Conservation (phyloP, 495 filamentous ascomycete genomes). For the Acidomyces sp. region DNA sequence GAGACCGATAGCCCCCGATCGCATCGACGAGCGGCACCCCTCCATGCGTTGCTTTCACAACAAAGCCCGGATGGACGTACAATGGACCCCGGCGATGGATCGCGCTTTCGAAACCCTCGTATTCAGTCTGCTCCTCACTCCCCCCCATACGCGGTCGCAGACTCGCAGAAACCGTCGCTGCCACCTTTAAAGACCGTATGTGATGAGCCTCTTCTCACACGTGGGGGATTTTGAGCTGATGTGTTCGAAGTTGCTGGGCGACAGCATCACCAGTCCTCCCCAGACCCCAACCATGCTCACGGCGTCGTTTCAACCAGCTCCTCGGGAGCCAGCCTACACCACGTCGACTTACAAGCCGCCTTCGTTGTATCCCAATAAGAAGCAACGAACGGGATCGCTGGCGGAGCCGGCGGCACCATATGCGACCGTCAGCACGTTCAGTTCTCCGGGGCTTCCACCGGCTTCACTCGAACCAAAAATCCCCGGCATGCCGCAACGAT, state of each 20-base stretch:
- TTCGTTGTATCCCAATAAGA: conserved; percentile 17
- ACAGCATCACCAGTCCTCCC: conserved; percentile 14
- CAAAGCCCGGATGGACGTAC: not conserved
- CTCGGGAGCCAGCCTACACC: conserved; percentile 11
- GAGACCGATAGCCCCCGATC: not conserved
- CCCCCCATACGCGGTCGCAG: conserved; percentile 7
- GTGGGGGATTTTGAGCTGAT: no score
- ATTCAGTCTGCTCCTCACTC: conserved; percentile 5
- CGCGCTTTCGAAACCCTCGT: not conserved
- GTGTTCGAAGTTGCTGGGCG: conserved; percentile 13
- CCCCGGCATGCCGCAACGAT: no score
- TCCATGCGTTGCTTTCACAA: not conserved
- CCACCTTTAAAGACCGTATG: conserved; percentile 17
- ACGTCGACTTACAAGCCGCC: conserved; percentile 13
- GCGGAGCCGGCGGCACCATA: not conserved
- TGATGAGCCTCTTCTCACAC: not conserved
- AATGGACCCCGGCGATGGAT: not conserved
- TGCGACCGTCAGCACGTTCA: not conserved
- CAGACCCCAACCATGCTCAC: conserved; percentile 4
- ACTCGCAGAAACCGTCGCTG: conserved; percentile 8
- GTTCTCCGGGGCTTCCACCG: not conserved
- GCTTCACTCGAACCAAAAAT: not conserved
- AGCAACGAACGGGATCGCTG: not conserved
- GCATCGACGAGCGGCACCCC: not conserved
- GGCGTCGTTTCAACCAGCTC: conserved; percentile 4